Percentiles rank a stretch among this genome's conserved stretches.
phyloP scores from a whole-genome alignment of 495 filamentous ascomycete species.

The Lasiosphaeriaceae sp. region DNA sequence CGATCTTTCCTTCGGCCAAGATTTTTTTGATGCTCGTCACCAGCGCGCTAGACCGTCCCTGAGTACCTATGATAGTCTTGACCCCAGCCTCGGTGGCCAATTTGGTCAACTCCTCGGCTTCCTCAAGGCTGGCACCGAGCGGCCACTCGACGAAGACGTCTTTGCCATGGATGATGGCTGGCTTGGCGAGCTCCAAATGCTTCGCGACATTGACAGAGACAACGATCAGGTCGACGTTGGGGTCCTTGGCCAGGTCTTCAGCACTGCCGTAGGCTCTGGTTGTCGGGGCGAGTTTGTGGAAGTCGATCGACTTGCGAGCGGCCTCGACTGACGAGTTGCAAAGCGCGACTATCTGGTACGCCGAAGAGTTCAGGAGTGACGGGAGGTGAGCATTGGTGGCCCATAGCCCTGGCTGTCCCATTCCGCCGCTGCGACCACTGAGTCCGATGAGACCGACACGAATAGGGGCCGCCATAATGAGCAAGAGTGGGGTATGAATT shows the following conservation, averaged over 20 bases:
- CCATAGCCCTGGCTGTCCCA: conserved; percentile 27
- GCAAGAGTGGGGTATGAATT: not conserved
- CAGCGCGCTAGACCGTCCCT: conserved; percentile 18
- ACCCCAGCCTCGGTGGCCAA: conserved; percentile 29
- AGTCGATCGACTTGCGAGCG: conserved; percentile 39
- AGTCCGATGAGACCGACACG: not conserved
- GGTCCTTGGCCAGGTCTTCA: conserved; percentile 45
- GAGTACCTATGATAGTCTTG: conserved; percentile 30
- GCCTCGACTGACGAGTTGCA: conserved; percentile 42
- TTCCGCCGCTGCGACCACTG: not conserved
- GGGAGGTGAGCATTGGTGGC: conserved; percentile 43
- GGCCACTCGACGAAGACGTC: conserved; percentile 54
- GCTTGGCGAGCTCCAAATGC: conserved; percentile 43
- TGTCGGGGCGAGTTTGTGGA: conserved; percentile 34
- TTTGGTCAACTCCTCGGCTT: conserved; percentile 34
- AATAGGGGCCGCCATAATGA: conserved; percentile 1
- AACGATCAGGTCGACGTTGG: conserved; percentile 51
- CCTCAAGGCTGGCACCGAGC: conserved; percentile 16
- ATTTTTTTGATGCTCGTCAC: conserved; percentile 22
- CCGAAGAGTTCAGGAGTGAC: conserved; percentile 27
- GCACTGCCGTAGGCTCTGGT: conserved; percentile 44
- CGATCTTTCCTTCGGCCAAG: conserved; percentile 21
- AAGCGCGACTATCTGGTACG: conserved; percentile 47
- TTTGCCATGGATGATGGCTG: conserved; percentile 45
- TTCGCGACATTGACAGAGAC: conserved; percentile 38